A percentile compares a stretch with the other conserved stretches of the same genome.
Evolutionary conservation across 1,139 yeast genomes (phyloP).

Genomic region (Sugiyamaella castrensis): DNA sequence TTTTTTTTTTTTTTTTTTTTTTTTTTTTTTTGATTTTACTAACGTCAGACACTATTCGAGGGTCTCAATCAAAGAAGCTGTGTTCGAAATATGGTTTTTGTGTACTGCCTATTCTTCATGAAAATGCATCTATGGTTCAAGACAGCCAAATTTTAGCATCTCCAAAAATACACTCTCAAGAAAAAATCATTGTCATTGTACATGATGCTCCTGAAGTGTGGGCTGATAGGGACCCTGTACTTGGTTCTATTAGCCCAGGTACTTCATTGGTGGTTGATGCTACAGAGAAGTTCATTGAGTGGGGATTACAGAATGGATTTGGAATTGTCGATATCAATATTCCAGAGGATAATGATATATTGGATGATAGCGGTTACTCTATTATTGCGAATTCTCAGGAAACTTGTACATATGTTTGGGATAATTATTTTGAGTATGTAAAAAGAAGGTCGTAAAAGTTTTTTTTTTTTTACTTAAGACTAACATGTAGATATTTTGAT

Average conservation of each 20-base stretch:
- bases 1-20: too few species aligned
- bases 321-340: conserved; percentile 84
- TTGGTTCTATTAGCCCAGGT: conserved; percentile 72
- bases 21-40: too few species aligned
- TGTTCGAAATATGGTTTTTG: conserved; percentile 3
- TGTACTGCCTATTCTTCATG: conserved; percentile 13
- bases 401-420: conserved; percentile 78
- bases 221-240: conserved; percentile 79
- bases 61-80: conserved; percentile 8
- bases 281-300: conserved; percentile 52
- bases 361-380: conserved; percentile 22
- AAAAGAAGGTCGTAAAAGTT: background rate
- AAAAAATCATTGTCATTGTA: conserved; percentile 63
- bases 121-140: conserved; percentile 10
- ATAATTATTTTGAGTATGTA: conserved; percentile 62
- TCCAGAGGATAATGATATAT: conserved; percentile 44
- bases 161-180: conserved; percentile 62
- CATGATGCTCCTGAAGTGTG: conserved; percentile 95
- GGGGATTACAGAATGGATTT: conserved; percentile 56
- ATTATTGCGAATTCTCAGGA: conserved; percentile 54
- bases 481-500: conserved; percentile 48
- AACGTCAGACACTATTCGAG: conserved; percentile 11
- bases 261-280: conserved; percentile 68
- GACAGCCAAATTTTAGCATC: conserved; percentile 65
- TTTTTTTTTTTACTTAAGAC: background rate